These are phyloP conservation scores for Panicum virgatum DNA, from an alignment of 202 grass and related monocot species.

Conservation along the genomic window DNA sequence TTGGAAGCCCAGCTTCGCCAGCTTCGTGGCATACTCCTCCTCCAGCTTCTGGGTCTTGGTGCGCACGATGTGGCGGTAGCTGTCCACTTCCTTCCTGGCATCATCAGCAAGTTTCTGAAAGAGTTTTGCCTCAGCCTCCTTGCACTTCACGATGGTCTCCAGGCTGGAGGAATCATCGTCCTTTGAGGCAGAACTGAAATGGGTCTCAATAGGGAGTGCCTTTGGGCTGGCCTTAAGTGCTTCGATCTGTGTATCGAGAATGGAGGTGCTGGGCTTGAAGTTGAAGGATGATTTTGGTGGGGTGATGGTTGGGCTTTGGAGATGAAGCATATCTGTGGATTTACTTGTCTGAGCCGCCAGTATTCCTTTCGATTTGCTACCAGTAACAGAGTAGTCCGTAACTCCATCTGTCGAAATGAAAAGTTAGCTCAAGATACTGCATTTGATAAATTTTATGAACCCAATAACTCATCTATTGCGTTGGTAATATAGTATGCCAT, in stretches of 20 bases:
- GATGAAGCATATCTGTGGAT: constrained; percentile 60
- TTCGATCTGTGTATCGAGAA: constrained; percentile 58
- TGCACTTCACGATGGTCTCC: constrained; percentile 97
- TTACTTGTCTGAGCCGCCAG: constrained; percentile 64
- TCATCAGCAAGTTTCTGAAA: constrained; percentile 91
- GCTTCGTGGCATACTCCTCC: constrained; percentile 68
- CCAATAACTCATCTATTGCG: not conserved
- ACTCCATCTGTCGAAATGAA: constrained; percentile 74
- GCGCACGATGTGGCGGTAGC: constrained; percentile 71
- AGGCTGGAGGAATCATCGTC: constrained; percentile 82
- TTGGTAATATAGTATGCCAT: not conserved
- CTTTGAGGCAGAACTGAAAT: constrained; percentile 62
- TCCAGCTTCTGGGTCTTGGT: constrained; percentile 79
- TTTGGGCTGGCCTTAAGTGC: constrained; percentile 65
- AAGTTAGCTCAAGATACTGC: constrained; percentile 18
- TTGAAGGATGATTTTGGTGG: constrained; percentile 62
- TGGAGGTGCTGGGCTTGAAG: constrained; percentile 70
- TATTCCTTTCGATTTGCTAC: constrained; percentile 79
- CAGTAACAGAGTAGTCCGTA: constrained; percentile 97
- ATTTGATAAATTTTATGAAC: not conserved
- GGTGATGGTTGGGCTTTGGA: constrained; percentile 53
- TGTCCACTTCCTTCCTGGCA: constrained; percentile 77
- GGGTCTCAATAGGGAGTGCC: constrained; percentile 56
- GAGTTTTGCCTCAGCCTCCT: constrained; percentile 93
- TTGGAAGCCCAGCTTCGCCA: constrained; percentile 68